phyloP scores from a whole-genome alignment of 164 flowering plant species.

The Aristolochia fimbriata region DNA sequence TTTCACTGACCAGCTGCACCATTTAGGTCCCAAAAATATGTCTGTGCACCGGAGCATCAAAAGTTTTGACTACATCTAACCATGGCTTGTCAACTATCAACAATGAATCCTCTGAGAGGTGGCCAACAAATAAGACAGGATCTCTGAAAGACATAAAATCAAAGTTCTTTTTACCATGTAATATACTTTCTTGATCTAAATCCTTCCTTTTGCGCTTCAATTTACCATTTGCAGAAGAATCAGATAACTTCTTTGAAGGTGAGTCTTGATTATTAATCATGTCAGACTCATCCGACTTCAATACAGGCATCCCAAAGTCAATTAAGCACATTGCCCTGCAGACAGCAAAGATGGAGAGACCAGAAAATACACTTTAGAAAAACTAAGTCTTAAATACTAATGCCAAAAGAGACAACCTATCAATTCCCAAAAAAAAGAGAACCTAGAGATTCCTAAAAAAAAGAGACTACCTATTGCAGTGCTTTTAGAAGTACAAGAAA shows the following conservation, averaged over 20 bases:
- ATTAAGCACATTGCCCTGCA: slow-evolving; percentile 90
- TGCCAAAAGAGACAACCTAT: too few species aligned
- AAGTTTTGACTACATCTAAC: slow-evolving; percentile 60
- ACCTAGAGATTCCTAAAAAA: too few species aligned
- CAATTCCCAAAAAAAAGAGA: too few species aligned
- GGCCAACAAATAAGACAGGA: slow-evolving; percentile 72
- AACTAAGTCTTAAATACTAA: too few species aligned
- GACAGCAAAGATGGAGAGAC: background rate
- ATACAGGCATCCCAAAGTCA: slow-evolving; percentile 67
- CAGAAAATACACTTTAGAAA: too few species aligned
- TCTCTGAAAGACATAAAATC: slow-evolving; percentile 48
- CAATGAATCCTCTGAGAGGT: slow-evolving; percentile 51
- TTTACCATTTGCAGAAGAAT: slow-evolving; percentile 21
- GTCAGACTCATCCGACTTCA: slow-evolving; percentile 34
- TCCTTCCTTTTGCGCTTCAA: slow-evolving; percentile 45
- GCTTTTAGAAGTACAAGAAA: too few species aligned
- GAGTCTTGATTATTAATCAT: slow-evolving; percentile 22
- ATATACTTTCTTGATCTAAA: slow-evolving; percentile 19
- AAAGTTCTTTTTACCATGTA: slow-evolving; percentile 42
- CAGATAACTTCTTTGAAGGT: slow-evolving; percentile 19
- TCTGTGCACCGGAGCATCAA: slow-evolving; percentile 93
- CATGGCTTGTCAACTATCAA: slow-evolving; percentile 90
- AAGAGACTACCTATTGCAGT: too few species aligned
- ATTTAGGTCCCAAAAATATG: slow-evolving; percentile 72
- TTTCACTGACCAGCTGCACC: background rate